Evolutionary conservation across 208 protist genomes (phyloP).

Genomic region (Leishmania aethiopica): DNA sequence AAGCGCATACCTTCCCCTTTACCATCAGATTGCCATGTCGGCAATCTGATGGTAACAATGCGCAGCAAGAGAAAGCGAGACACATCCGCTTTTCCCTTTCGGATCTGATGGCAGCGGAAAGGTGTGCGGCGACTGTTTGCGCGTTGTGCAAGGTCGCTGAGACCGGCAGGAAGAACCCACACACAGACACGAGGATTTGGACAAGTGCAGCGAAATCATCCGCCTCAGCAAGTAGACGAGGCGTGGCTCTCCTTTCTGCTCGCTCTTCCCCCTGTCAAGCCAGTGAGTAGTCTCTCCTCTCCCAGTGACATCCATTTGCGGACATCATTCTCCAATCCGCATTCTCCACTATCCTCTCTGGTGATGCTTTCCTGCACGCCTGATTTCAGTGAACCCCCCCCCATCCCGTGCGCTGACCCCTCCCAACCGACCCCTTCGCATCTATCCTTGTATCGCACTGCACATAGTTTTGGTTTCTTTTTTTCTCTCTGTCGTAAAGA

Average conservation of each 20-base stretch:
- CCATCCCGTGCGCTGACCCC: background rate
- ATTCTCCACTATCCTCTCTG: background rate
- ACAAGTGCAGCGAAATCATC: background rate
- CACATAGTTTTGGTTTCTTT: background rate
- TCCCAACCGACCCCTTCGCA: background rate
- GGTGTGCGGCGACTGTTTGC: background rate
- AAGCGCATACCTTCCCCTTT: background rate
- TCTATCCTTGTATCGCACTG: background rate
- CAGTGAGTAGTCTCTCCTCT: background rate
- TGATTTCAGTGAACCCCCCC: background rate
- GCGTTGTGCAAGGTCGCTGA: background rate
- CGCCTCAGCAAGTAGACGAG: background rate
- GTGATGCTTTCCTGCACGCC: background rate
- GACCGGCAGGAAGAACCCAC: background rate
- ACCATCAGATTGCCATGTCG: too few relatives aligned
- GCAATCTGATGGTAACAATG: too few relatives aligned
- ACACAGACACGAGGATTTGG: background rate
- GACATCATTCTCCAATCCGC: background rate
- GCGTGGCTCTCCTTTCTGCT: background rate
- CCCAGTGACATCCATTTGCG: background rate
- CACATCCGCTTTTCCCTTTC: background rate
- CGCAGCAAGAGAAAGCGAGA: background rate
- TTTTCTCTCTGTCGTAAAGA: background rate
- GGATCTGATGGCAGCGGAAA: background rate
- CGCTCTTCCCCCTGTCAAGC: background rate